These are phyloP conservation scores for Diaporthe australafricana DNA, from an alignment of 2,329 filamentous ascomycete genomes.

Conservation along the genomic window DNA sequence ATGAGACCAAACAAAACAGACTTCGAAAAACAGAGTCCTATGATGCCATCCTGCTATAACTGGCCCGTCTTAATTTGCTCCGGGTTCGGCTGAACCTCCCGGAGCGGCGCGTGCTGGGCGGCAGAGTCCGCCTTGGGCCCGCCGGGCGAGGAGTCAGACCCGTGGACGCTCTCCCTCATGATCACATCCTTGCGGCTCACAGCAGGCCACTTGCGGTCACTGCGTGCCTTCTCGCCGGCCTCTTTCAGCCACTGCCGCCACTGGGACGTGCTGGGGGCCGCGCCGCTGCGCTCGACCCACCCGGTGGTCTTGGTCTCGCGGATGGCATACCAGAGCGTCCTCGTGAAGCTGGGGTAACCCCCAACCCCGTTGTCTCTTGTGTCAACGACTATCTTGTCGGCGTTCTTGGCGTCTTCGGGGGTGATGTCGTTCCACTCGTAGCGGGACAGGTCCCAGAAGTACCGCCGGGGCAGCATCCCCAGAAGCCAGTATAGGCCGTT, in stretches of 20 bases:
- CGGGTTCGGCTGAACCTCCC: slow-evolving; percentile 30
- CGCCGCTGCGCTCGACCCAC: slow-evolving; percentile 65
- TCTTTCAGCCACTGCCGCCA: slow-evolving; percentile 67
- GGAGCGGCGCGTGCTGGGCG: slow-evolving; percentile 35
- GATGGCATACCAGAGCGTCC: slow-evolving; percentile 70
- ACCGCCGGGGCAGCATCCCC: slow-evolving; percentile 59
- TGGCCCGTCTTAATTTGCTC: slow-evolving; percentile 10
- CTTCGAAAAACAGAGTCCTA: neutral
- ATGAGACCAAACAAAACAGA: slow-evolving; percentile 12
- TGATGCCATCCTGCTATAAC: neutral
- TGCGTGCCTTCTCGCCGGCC: slow-evolving; percentile 54
- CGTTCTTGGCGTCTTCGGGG: slow-evolving; percentile 40
- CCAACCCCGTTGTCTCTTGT: slow-evolving; percentile 45
- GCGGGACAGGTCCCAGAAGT: slow-evolving; percentile 68
- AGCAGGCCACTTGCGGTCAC: slow-evolving; percentile 55
- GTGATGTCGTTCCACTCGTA: slow-evolving; percentile 41
- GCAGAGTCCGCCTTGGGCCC: slow-evolving; percentile 29
- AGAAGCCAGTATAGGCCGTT: slow-evolving; percentile 71
- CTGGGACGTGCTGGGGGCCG: slow-evolving; percentile 62
- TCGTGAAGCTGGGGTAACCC: slow-evolving; percentile 61
- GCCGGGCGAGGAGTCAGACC: slow-evolving; percentile 9
- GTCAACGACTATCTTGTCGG: slow-evolving; percentile 49
- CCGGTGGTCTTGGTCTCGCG: slow-evolving; percentile 61
- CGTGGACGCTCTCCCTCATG: slow-evolving; percentile 50
- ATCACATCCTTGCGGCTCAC: slow-evolving; percentile 62